A percentile compares a stretch with the other conserved stretches of the same genome.
Conservation (phyloP, 306 rosid genomes). For the Trifolium dubium region DNA sequence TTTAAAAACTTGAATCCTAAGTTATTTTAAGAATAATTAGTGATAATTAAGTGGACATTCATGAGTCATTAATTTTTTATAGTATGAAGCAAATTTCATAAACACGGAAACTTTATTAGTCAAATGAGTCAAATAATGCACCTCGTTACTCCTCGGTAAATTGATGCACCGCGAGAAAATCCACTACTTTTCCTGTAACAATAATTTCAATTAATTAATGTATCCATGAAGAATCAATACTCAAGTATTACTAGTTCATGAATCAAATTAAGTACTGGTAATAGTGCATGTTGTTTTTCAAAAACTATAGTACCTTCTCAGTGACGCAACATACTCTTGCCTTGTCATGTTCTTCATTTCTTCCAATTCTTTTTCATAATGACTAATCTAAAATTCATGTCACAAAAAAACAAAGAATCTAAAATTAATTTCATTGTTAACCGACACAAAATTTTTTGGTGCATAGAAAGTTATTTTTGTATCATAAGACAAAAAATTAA, state of each 20-base stretch:
- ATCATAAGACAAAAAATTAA: conserved; percentile 13
- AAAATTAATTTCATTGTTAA: conserved; percentile 20
- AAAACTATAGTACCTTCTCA: conserved; percentile 71
- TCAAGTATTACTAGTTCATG: background rate
- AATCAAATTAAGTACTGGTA: background rate
- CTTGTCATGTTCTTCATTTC: conserved; percentile 97
- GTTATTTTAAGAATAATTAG: background rate
- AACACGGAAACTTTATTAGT: background rate
- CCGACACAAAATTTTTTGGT: background rate
- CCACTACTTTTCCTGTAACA: conserved; percentile 90
- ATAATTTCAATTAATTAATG: conserved; percentile 5
- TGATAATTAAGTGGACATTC: background rate
- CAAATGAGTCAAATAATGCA: conserved; percentile 33
- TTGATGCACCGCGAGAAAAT: conserved; percentile 95
- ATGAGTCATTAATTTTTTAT: background rate
- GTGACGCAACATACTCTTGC: conserved; percentile 92
- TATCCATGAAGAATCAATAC: background rate
- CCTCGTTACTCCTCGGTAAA: conserved; percentile 96
- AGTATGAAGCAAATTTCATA: background rate
- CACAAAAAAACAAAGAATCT: too few species aligned
- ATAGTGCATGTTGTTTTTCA: background rate
- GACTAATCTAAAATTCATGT: conserved; percentile 60
- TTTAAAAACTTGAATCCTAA: background rate
- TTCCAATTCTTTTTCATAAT: conserved; percentile 83
- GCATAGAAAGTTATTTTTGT: background rate